Evolutionary conservation across 371 early-diverging fungal species (phyloP).

Genomic region (Mortierella sp.): DNA sequence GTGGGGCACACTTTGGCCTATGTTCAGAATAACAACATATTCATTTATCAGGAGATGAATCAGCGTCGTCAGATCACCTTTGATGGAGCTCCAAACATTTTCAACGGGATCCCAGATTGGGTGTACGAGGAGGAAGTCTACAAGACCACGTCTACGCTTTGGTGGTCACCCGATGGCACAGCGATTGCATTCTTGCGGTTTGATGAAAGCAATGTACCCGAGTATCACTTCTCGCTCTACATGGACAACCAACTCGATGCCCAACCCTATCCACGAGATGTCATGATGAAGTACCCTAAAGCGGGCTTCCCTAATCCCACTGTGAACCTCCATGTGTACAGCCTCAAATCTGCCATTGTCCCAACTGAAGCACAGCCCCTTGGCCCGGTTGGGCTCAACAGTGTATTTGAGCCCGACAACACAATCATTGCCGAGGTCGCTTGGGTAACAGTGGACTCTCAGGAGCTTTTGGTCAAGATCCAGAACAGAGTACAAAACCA

Average conservation of each 20-base stretch:
- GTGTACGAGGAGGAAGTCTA: slow-evolving; percentile 98
- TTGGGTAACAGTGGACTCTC: slow-evolving; percentile 77
- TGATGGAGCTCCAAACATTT: slow-evolving; percentile 85
- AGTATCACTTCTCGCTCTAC: slow-evolving; percentile 78
- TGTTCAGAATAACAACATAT: slow-evolving; percentile 89
- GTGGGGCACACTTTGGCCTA: slow-evolving; percentile 84
- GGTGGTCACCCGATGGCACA: slow-evolving; percentile 92
- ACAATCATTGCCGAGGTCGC: slow-evolving; percentile 81
- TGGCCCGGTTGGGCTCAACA: slow-evolving; percentile 19
- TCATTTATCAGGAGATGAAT: slow-evolving; percentile 73
- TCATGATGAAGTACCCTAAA: slow-evolving; percentile 89
- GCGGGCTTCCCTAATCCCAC: slow-evolving; percentile 89
- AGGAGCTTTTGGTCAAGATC: slow-evolving; percentile 76
- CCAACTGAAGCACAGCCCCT: slow-evolving; percentile 25
- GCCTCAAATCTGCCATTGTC: slow-evolving; percentile 45
- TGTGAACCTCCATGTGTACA: slow-evolving; percentile 78
- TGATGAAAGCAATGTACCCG: slow-evolving; percentile 87
- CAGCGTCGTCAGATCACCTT: slow-evolving; percentile 79
- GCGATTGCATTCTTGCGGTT: slow-evolving; percentile 86
- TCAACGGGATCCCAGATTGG: slow-evolving; percentile 98
- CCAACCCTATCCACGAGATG: slow-evolving; percentile 75
- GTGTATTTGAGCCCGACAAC: slow-evolving; percentile 75
- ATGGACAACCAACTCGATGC: slow-evolving; percentile 57
- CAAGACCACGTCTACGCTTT: slow-evolving; percentile 71
- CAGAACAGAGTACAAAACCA: slow-evolving; percentile 93